These are phyloP conservation scores for Pyrenopolyporus hunteri DNA, from an alignment of 495 filamentous ascomycete genomes.

Conservation along the genomic window DNA sequence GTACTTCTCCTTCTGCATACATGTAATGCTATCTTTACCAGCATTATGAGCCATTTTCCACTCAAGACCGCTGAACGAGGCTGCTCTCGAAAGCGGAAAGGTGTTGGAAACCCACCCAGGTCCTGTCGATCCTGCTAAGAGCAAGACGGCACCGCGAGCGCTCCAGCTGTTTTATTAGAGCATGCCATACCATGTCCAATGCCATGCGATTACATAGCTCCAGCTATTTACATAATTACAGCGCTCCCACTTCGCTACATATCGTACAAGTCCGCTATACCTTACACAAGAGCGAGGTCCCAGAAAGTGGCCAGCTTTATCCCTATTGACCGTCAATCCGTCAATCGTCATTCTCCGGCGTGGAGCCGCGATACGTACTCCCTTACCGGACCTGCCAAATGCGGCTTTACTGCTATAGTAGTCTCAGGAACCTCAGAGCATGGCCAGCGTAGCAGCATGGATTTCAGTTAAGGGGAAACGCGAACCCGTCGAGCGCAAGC, in stretches of 20 bases:
- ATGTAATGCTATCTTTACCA: constrained; percentile 5
- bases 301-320: constrained; percentile 23
- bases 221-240: constrained; percentile 30
- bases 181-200: constrained; percentile 29
- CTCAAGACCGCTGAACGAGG: constrained; percentile 11
- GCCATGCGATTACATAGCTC: too few species aligned
- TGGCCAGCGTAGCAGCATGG: not conserved
- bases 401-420: constrained; percentile 15
- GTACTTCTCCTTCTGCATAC: constrained; percentile 3
- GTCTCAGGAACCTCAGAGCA: not conserved
- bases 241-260: constrained; percentile 10
- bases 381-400: constrained; percentile 30
- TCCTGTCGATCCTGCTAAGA: constrained; percentile 36
- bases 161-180: constrained; percentile 32
- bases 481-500: constrained; percentile 13
- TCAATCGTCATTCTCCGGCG: constrained; percentile 39
- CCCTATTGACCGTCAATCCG: constrained; percentile 37
- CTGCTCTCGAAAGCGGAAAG: constrained; percentile 33
- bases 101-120: constrained; percentile 29
- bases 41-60: constrained; percentile 40
- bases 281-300: too few species aligned
- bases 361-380: constrained; percentile 23
- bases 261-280: too few species aligned
- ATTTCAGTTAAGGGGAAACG: constrained; percentile 6
- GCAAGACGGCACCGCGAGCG: constrained; percentile 2